Conservation (phyloP, 1,139 yeast genomes). For the Saccharomyces hybrid region DNA sequence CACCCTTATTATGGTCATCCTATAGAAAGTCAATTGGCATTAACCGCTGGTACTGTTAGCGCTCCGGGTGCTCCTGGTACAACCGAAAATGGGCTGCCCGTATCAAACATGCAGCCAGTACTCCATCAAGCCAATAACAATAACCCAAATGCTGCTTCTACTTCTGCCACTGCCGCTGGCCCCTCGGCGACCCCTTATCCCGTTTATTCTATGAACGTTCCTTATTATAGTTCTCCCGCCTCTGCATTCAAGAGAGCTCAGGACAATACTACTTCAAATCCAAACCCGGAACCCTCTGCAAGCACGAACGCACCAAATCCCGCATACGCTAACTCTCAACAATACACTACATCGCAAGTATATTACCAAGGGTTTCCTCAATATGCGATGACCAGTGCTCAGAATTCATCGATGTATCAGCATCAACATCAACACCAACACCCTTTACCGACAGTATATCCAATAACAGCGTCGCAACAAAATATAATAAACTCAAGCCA, state of each 20-base stretch:
- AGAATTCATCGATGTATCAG: conserved; percentile 5
- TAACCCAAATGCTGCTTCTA: not conserved
- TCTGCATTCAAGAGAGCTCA: not conserved
- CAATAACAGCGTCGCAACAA: no score
- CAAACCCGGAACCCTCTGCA: not conserved
- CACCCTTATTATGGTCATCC: not conserved
- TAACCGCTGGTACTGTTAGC: not conserved
- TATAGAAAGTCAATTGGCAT: not conserved
- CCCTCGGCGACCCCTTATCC: conserved; percentile 7
- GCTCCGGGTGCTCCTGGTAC: not conserved
- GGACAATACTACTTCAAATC: not conserved
- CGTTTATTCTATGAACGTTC: conserved; percentile 9
- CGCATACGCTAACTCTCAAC: not conserved
- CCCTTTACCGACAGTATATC: no score
- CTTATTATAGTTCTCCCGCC: conserved; percentile 4
- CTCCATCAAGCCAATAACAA: not conserved
- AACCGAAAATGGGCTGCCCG: not conserved
- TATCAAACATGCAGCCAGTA: not conserved
- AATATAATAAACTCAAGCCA: not conserved
- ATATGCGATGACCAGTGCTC: not conserved
- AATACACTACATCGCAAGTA: not conserved
- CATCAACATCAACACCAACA: conserved; percentile 3
- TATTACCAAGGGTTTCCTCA: not conserved
- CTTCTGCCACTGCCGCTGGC: not conserved
- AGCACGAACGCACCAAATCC: not conserved